Conservation (phyloP, 108 stramenopile species). For the Mayamaea pseudoterrestris region DNA sequence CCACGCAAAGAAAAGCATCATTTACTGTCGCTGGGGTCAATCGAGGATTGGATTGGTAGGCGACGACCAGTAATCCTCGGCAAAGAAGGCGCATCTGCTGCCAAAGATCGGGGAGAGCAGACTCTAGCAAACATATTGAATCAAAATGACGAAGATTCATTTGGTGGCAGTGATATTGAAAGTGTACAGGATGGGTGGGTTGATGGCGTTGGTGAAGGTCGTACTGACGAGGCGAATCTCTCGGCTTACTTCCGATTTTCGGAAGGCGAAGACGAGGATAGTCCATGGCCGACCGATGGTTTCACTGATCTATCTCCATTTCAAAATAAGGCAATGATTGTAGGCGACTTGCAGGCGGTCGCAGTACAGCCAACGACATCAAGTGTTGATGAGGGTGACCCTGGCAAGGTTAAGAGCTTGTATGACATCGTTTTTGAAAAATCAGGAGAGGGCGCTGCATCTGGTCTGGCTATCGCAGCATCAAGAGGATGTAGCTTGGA, state of each 20-base stretch:
- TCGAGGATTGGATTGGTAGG: conserved; percentile 80
- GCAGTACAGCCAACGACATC: conserved; percentile 53
- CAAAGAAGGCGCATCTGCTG: conserved; percentile 62
- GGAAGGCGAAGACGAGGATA: conserved; percentile 75
- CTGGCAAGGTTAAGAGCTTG: conserved; percentile 68
- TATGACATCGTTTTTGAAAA: conserved; percentile 72
- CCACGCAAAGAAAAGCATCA: conserved; percentile 56
- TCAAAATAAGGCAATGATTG: conserved; percentile 32
- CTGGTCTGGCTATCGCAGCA: conserved; percentile 50
- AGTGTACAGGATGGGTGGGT: conserved; percentile 51
- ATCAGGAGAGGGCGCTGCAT: conserved; percentile 28
- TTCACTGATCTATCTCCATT: conserved; percentile 60
- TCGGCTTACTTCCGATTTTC: conserved; percentile 75
- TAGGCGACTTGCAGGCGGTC: conserved; percentile 13
- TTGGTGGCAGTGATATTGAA: conserved; percentile 24
- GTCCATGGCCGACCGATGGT: conserved; percentile 53
- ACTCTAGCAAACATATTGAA: conserved; percentile 64
- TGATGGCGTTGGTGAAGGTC: conserved; percentile 73
- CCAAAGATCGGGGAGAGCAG: conserved; percentile 55
- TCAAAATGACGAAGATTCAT: conserved; percentile 25
- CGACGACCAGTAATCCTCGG: conserved; percentile 56
- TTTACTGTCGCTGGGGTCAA: conserved; percentile 44
- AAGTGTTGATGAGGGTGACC: conserved; percentile 79
- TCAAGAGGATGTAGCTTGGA: conserved; percentile 67
- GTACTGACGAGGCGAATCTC: conserved; percentile 77